These are phyloP conservation scores for Rosa lucieae DNA, from an alignment of 306 rosid genomes.

Conservation along the genomic window DNA sequence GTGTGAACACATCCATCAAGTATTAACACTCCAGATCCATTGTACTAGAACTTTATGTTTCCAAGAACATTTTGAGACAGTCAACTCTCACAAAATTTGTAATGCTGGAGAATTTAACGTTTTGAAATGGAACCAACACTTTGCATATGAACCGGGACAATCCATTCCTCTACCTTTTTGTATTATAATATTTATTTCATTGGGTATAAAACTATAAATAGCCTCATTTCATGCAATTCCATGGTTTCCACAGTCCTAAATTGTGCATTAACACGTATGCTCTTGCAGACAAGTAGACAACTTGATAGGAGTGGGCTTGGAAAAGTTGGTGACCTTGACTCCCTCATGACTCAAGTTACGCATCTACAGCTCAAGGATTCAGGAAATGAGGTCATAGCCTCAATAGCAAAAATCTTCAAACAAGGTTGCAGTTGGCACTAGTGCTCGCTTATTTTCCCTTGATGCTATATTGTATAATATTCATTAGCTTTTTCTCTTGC, in stretches of 20 bases:
- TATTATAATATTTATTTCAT: not conserved
- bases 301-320: constrained; percentile 56
- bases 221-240: not conserved
- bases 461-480: constrained; percentile 4
- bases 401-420: constrained; percentile 94
- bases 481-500: constrained; percentile 12
- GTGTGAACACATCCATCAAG: not conserved
- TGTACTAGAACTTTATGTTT: not conserved
- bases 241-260: constrained; percentile 5
- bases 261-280: constrained; percentile 13
- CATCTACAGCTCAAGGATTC: constrained; percentile 55
- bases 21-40: not conserved
- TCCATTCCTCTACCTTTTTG: not conserved
- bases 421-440: constrained; percentile 62
- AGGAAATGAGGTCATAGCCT: constrained; percentile 81
- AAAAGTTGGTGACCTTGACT: constrained; percentile 54
- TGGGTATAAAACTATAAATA: not conserved
- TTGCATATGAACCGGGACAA: not conserved
- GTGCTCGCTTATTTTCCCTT: constrained; percentile 23
- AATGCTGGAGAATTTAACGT: not conserved
- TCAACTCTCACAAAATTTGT: not conserved
- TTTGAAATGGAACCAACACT: not conserved
- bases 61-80: not conserved
- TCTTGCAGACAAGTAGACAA: constrained; percentile 61
- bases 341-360: constrained; percentile 66